A percentile compares a stretch with the other conserved stretches of the same genome.
These are phyloP conservation scores for Trypanosoma theileri DNA, from an alignment of 208 protist species.

Conservation along the genomic window DNA sequence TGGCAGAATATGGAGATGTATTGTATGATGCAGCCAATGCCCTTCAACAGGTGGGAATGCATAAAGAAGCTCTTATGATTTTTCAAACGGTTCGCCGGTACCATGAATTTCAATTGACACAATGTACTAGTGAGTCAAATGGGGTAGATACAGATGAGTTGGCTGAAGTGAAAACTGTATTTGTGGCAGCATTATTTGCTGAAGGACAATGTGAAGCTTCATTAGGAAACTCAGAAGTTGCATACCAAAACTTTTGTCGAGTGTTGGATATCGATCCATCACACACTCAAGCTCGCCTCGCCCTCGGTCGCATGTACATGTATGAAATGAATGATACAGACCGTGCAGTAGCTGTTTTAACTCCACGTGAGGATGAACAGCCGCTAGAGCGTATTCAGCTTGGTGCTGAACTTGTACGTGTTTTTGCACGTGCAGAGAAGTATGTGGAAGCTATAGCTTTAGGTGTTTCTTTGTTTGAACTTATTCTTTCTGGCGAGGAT, in stretches of 20 bases:
- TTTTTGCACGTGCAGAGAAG: constrained; percentile 61
- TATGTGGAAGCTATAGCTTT: constrained; percentile 80
- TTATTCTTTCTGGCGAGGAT: constrained; percentile 75
- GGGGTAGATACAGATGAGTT: constrained; percentile 17
- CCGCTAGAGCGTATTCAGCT: constrained; percentile 83
- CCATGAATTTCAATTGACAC: constrained; percentile 57
- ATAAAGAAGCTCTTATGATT: constrained; percentile 52
- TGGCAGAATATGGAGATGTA: constrained; percentile 84
- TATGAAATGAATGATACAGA: constrained; percentile 58
- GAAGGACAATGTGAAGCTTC: constrained; percentile 64
- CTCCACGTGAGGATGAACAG: constrained; percentile 56
- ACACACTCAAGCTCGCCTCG: constrained; percentile 70
- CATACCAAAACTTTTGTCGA: constrained; percentile 24
- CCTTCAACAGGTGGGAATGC: constrained; percentile 73
- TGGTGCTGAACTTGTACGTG: constrained; percentile 63
- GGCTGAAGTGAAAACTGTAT: constrained; percentile 52
- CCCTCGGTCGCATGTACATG: constrained; percentile 69
- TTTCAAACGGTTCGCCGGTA: constrained; percentile 72
- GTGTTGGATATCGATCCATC: constrained; percentile 62
- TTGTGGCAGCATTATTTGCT: constrained; percentile 56
- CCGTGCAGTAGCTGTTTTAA: constrained; percentile 59
- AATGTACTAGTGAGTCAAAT: not conserved
- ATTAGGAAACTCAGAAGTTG: constrained; percentile 35
- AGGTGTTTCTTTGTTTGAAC: constrained; percentile 81
- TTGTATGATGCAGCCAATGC: constrained; percentile 75